A percentile compares a stretch with the other conserved stretches of the same genome.
Conservation (phyloP, 208 protist genomes). For the Trypanosoma grayi region DNA sequence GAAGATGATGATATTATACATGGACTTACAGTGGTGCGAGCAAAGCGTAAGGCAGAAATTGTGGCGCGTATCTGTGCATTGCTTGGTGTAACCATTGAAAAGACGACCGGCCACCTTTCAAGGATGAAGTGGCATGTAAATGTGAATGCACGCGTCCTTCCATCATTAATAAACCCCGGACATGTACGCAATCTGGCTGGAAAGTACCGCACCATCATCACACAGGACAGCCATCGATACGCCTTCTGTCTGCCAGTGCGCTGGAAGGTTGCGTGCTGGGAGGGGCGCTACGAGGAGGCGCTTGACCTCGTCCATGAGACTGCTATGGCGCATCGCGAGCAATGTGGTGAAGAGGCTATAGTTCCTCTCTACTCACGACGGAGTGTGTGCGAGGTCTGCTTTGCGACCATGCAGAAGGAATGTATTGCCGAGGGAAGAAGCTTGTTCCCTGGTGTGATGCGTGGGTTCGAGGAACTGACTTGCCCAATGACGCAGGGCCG, state of each 20-base stretch:
- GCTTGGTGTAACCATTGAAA: slow-evolving; percentile 52
- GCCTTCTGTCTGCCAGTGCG: slow-evolving; percentile 68
- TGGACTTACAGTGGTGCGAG: slow-evolving; percentile 34
- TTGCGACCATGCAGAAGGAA: slow-evolving; percentile 38
- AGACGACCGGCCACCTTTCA: neutral
- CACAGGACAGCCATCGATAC: slow-evolving; percentile 61
- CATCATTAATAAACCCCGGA: slow-evolving; percentile 48
- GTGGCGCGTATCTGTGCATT: slow-evolving; percentile 60
- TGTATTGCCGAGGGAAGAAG: slow-evolving; percentile 40
- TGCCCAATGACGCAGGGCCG: slow-evolving; percentile 61
- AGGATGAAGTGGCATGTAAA: slow-evolving; percentile 42
- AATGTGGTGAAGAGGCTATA: slow-evolving; percentile 18
- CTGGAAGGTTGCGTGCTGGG: slow-evolving; percentile 72
- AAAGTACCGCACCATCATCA: slow-evolving; percentile 40
- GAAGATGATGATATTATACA: slow-evolving; percentile 60
- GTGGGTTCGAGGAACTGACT: slow-evolving; percentile 47
- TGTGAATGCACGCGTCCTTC: slow-evolving; percentile 53
- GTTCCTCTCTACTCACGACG: slow-evolving; percentile 48
- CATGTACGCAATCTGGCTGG: slow-evolving; percentile 42
- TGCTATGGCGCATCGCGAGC: slow-evolving; percentile 29
- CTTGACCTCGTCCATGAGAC: slow-evolving; percentile 43
- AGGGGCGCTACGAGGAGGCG: slow-evolving; percentile 42
- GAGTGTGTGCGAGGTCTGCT: slow-evolving; percentile 50
- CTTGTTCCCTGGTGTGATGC: slow-evolving; percentile 39
- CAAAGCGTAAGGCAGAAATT: slow-evolving; percentile 39